Conservation (phyloP, 2,329 filamentous ascomycete genomes). For the Apiospora malaysiana region DNA sequence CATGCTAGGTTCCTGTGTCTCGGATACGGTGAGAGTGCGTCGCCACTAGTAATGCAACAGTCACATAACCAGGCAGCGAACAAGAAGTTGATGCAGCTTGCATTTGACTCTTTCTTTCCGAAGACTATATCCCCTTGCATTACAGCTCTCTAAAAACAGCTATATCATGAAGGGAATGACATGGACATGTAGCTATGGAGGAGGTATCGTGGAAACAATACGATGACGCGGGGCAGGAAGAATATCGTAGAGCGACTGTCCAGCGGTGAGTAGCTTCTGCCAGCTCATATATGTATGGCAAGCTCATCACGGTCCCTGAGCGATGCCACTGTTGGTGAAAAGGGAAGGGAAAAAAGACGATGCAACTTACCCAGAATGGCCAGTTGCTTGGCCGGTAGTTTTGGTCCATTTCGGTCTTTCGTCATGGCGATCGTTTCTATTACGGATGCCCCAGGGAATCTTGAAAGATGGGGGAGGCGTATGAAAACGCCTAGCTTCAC, state of each 20-base stretch:
- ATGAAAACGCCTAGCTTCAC: neutral
- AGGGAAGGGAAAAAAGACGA: conserved; percentile 25
- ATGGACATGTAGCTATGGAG: neutral
- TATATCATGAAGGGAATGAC: neutral
- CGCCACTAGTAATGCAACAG: conserved; percentile 19
- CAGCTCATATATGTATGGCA: neutral
- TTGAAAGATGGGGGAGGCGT: conserved; percentile 2
- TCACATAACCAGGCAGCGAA: conserved; percentile 10
- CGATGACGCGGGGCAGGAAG: conserved; percentile 8
- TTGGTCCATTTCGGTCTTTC: conserved; percentile 50
- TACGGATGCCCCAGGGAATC: neutral
- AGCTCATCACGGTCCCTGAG: neutral
- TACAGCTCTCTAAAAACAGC: neutral
- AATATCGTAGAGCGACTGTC: neutral
- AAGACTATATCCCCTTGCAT: neutral
- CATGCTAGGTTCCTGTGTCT: conserved; percentile 3
- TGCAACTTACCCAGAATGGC: conserved; percentile 72
- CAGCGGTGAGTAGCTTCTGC: neutral
- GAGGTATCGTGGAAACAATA: neutral
- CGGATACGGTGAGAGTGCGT: conserved; percentile 23
- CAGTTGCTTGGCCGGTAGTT: conserved; percentile 78
- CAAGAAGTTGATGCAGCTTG: conserved; percentile 9
- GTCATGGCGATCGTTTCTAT: conserved; percentile 20
- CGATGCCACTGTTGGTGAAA: neutral
- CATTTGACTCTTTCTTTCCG: neutral